Conservation (phyloP, 202 grass and related monocot genomes). For the Schoenoplectus triqueter region DNA sequence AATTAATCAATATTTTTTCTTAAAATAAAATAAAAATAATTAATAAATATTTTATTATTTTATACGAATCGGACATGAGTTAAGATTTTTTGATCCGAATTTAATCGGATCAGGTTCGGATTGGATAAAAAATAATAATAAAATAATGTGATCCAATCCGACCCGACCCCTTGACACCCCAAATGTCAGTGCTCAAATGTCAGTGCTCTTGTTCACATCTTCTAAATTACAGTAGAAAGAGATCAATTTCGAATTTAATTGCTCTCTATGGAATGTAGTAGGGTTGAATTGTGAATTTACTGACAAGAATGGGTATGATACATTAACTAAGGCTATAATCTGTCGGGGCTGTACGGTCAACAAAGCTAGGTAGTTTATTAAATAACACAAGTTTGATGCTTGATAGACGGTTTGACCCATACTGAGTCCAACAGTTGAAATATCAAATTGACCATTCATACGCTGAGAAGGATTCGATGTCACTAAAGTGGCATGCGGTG, state of each 20-base stretch:
- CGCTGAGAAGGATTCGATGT: background rate
- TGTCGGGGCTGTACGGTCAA: background rate
- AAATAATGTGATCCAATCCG: no score
- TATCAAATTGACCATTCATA: constrained; percentile 7
- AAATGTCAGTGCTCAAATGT: background rate
- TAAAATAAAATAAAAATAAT: no score
- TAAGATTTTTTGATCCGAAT: no score
- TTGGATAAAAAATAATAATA: no score
- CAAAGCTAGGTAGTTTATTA: background rate
- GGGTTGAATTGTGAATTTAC: background rate
- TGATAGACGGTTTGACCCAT: background rate
- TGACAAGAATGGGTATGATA: background rate
- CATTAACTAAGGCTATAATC: background rate
- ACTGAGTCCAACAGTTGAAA: background rate
- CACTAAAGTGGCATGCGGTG: no score
- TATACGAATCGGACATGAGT: no score
- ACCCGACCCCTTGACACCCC: no score
- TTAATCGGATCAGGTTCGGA: no score
- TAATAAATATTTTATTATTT: no score
- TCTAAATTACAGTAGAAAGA: background rate
- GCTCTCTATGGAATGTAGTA: background rate
- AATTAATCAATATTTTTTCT: no score
- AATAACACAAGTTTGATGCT: background rate
- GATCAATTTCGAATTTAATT: background rate
- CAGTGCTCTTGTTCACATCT: background rate